phyloP scores from a whole-genome alignment of 257 asterid genomes.

The Handroanthus guayacan region DNA sequence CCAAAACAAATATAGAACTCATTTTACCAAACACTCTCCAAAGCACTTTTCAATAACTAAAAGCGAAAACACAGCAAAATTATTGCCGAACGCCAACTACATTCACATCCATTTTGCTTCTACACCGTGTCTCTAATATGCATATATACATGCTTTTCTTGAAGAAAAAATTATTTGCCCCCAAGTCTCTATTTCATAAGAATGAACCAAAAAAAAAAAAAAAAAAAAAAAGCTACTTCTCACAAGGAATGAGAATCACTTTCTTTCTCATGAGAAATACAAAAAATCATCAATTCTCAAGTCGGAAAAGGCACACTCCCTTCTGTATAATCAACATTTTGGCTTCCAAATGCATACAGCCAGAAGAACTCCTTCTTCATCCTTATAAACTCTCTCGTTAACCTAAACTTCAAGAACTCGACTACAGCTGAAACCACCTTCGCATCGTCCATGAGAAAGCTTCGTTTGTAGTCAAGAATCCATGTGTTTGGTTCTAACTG shows the following conservation, averaged over 20 bases:
- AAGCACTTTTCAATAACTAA: too few species aligned
- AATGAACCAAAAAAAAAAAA: neutral
- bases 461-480: slow-evolving; percentile 73
- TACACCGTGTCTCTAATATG: neutral
- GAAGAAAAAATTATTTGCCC: neutral
- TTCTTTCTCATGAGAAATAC: slow-evolving; percentile 36
- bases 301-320: slow-evolving; percentile 55
- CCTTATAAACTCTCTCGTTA: slow-evolving; percentile 53
- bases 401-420: slow-evolving; percentile 57
- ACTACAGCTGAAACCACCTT: slow-evolving; percentile 55
- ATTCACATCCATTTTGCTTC: neutral
- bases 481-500: slow-evolving; percentile 86
- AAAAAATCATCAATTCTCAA: slow-evolving; percentile 32
- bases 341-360: slow-evolving; percentile 42
- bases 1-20: too few species aligned
- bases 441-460: slow-evolving; percentile 53
- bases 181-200: neutral
- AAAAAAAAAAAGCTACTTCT: too few species aligned
- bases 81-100: too few species aligned
- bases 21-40: too few species aligned
- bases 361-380: slow-evolving; percentile 57
- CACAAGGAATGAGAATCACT: slow-evolving; percentile 42
- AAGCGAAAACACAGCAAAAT: too few species aligned
- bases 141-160: neutral
- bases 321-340: slow-evolving; percentile 34